Evolutionary conservation across 345 rosid species (phyloP).

Genomic region (Syzygium grande): DNA sequence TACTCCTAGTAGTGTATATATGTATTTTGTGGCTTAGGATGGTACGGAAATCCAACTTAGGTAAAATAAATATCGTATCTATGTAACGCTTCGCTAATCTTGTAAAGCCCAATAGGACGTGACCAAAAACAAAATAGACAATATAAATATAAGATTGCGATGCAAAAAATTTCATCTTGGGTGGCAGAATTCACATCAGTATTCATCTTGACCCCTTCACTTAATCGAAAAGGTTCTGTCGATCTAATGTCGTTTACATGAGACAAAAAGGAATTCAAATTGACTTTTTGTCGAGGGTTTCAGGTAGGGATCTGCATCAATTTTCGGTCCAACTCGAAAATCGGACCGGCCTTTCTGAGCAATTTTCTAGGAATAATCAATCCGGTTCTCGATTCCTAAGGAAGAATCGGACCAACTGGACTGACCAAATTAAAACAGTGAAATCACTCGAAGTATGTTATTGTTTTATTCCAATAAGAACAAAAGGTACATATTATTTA

Average conservation of each 20-base stretch:
- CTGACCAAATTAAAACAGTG: not conserved
- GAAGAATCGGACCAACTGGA: not conserved
- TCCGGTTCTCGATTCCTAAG: rapidly evolving
- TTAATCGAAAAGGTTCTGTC: not conserved
- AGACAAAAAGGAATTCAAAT: not conserved
- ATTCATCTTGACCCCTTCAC: not conserved
- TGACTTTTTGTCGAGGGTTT: not conserved
- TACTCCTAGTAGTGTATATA: too few species aligned
- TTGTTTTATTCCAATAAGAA: not conserved
- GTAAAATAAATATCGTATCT: not conserved
- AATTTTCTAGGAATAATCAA: rapidly evolving
- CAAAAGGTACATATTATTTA: not conserved
- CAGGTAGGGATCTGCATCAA: not conserved
- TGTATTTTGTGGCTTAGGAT: too few species aligned
- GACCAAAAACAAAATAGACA: not conserved
- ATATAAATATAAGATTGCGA: not conserved
- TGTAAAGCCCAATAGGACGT: not conserved
- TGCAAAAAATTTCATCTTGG: not conserved
- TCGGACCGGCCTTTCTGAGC: not conserved
- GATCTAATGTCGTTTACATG: not conserved
- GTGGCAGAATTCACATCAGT: not conserved
- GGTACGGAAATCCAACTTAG: not conserved
- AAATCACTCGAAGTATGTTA: not conserved
- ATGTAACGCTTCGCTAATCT: not conserved
- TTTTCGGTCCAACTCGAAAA: not conserved